phyloP scores from a whole-genome alignment of 352 stramenopile genomes.

The Phytophthora litchii region DNA sequence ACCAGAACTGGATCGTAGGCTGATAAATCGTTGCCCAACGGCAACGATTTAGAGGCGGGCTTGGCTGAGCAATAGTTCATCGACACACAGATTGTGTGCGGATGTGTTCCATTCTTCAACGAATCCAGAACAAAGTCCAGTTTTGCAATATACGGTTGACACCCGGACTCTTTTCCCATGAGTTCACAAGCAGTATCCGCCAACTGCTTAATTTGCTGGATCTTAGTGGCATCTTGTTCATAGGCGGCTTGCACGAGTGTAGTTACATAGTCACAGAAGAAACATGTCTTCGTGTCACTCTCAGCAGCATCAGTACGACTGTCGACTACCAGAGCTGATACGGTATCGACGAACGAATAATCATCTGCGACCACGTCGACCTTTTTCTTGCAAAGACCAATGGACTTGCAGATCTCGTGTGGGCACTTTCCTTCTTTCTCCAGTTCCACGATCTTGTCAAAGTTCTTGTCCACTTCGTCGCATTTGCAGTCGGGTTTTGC shows the following conservation, averaged over 20 bases:
- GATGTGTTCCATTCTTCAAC: conserved; percentile 41
- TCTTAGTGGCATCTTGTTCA: conserved; percentile 35
- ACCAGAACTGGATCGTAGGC: conserved; percentile 36
- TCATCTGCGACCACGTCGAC: too few relatives aligned
- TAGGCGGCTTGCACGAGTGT: conserved; percentile 35
- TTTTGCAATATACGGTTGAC: too few relatives aligned
- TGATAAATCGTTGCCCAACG: conserved; percentile 16
- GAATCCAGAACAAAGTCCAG: too few relatives aligned
- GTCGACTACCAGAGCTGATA: too few relatives aligned
- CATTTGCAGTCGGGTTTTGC: conserved; percentile 54
- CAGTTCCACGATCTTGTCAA: conserved; percentile 69
- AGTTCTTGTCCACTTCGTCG: conserved; percentile 53
- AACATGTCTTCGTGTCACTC: conserved; percentile 43
- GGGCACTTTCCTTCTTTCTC: conserved; percentile 59
- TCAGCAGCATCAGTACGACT: conserved; percentile 7
- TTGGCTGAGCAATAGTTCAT: conserved; percentile 39
- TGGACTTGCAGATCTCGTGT: conserved; percentile 52
- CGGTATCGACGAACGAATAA: too few relatives aligned
- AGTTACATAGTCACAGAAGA: conserved; percentile 53
- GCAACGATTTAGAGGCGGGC: background rate
- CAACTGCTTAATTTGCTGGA: conserved; percentile 34
- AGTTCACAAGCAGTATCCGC: conserved; percentile 40
- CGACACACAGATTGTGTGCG: conserved; percentile 37
- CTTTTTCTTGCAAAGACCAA: conserved; percentile 57
- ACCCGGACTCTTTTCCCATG: conserved; percentile 31